A percentile compares a stretch with the other conserved stretches of the same genome.
Conservation (phyloP, 108 stramenopile genomes). For the Nitzschia sp. region DNA sequence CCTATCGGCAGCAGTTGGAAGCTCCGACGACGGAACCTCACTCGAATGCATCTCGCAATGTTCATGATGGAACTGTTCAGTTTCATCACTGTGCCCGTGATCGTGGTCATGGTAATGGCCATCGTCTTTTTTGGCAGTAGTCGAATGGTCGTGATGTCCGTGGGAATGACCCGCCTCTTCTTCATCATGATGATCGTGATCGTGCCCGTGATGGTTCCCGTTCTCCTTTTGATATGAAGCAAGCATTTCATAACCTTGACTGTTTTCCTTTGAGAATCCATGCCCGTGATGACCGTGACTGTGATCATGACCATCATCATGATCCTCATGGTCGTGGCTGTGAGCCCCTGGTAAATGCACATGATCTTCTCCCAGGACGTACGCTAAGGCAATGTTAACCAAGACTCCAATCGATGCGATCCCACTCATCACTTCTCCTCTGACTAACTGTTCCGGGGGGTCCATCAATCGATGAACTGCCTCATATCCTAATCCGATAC, state of each 20-base stretch:
- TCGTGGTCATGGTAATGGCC: slow-evolving; percentile 36
- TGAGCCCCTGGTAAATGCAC: slow-evolving; percentile 74
- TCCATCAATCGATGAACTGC: slow-evolving; percentile 67
- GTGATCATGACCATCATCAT: slow-evolving; percentile 39
- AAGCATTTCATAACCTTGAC: slow-evolving; percentile 9
- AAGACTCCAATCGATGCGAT: slow-evolving; percentile 90
- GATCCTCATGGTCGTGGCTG: slow-evolving; percentile 29
- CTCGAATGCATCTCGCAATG: background rate
- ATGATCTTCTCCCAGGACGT: slow-evolving; percentile 82
- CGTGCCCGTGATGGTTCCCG: slow-evolving; percentile 18
- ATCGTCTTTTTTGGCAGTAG: slow-evolving; percentile 34
- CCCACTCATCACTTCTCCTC: slow-evolving; percentile 88
- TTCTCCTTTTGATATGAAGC: slow-evolving; percentile 26
- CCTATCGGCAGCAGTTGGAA: slow-evolving; percentile 19
- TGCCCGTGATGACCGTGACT: slow-evolving; percentile 38
- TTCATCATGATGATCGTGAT: slow-evolving; percentile 22
- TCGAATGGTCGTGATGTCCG: slow-evolving; percentile 20
- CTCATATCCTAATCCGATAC: slow-evolving; percentile 70
- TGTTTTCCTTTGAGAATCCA: slow-evolving; percentile 27
- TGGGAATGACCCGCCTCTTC: slow-evolving; percentile 8
- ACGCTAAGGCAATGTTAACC: slow-evolving; percentile 88
- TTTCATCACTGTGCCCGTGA: slow-evolving; percentile 25
- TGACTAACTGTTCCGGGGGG: slow-evolving; percentile 55
- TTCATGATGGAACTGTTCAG: background rate
- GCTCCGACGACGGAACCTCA: slow-evolving; percentile 11